phyloP scores from a whole-genome alignment of 768 basidiomycete species.

The Scleroderma bovista region DNA sequence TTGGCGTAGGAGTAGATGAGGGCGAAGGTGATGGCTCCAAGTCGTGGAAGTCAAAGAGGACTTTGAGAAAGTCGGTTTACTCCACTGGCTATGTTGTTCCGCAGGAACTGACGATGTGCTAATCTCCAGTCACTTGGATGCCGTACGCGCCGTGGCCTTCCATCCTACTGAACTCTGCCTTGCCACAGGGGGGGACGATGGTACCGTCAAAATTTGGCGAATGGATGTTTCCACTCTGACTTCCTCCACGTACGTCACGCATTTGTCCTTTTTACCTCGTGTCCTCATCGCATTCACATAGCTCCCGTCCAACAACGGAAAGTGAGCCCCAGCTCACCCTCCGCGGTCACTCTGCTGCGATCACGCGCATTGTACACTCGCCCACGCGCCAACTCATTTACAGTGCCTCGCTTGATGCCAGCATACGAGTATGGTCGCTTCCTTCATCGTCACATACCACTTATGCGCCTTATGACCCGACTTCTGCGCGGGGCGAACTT shows the following conservation, averaged over 20 bases:
- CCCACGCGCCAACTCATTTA: conserved; percentile 74
- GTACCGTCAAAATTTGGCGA: conserved; percentile 94
- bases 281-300: conserved; percentile 23
- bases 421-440: conserved; percentile 86
- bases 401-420: conserved; percentile 90
- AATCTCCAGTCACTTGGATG: conserved; percentile 76
- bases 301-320: conserved; percentile 72
- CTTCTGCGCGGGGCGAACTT: conserved; percentile 68
- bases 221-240: conserved; percentile 73
- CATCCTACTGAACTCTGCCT: conserved; percentile 80
- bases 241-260: conserved; percentile 62
- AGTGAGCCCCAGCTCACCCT: conserved; percentile 91
- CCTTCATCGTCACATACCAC: conserved; percentile 76
- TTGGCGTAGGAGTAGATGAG: conserved; percentile 49
- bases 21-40: conserved; percentile 66
- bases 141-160: conserved; percentile 86
- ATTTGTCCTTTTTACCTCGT: conserved; percentile 3
- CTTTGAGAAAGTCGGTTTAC: conserved; percentile 75
- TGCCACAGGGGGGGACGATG: conserved; percentile 94
- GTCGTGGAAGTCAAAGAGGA: conserved; percentile 82
- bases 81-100: conserved; percentile 3
- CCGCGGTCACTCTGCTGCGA: conserved; percentile 87
- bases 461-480: conserved; percentile 87
- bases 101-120: conserved; percentile 3
- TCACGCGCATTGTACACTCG: conserved; percentile 81